phyloP scores from a whole-genome alignment of 495 filamentous ascomycete species.

The Aspergillus taichungensis region DNA sequence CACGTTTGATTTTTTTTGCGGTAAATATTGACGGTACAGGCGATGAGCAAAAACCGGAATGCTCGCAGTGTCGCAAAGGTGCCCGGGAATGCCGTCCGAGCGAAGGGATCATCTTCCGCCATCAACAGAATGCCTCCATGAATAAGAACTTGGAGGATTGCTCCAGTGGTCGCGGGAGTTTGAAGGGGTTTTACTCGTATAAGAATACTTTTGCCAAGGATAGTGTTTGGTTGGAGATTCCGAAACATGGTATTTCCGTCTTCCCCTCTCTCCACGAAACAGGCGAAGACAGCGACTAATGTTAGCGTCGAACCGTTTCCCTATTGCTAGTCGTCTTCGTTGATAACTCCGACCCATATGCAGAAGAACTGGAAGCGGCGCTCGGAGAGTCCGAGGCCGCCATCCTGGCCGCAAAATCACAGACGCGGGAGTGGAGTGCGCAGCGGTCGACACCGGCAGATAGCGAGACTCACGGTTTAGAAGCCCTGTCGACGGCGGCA shows the following conservation, averaged over 20 bases:
- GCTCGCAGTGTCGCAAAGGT: conserved; percentile 52
- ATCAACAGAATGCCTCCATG: conserved; percentile 69
- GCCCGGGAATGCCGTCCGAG: conserved; percentile 52
- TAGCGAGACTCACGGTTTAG: conserved; percentile 42
- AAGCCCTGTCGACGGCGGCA: conserved; percentile 49
- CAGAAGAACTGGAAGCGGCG: conserved; percentile 40
- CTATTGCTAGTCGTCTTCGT: conserved; percentile 49
- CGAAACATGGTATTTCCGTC: conserved; percentile 39
- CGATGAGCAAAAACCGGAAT: conserved; percentile 50
- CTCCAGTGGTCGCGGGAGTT: conserved; percentile 31
- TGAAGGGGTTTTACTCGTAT: conserved; percentile 62
- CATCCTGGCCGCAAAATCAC: conserved; percentile 24
- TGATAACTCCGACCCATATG: conserved; percentile 54
- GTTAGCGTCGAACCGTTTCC: too few relatives aligned
- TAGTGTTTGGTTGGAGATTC: conserved; percentile 56
- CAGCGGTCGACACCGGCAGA: conserved; percentile 12
- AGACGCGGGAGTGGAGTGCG: conserved; percentile 23
- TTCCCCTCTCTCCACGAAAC: too few relatives aligned
- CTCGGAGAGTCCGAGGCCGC: conserved; percentile 24
- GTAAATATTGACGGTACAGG: conserved; percentile 8
- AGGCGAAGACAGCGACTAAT: too few relatives aligned
- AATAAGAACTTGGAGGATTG: conserved; percentile 37
- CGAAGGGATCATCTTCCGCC: conserved; percentile 57
- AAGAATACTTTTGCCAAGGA: conserved; percentile 57
- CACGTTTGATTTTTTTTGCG: too few relatives aligned